Evolutionary conservation across 192 early-diverging fungal genomes (phyloP), one percentile per base, ranked within the genome.

Genomic region (Coemansia javaensis): DNA sequence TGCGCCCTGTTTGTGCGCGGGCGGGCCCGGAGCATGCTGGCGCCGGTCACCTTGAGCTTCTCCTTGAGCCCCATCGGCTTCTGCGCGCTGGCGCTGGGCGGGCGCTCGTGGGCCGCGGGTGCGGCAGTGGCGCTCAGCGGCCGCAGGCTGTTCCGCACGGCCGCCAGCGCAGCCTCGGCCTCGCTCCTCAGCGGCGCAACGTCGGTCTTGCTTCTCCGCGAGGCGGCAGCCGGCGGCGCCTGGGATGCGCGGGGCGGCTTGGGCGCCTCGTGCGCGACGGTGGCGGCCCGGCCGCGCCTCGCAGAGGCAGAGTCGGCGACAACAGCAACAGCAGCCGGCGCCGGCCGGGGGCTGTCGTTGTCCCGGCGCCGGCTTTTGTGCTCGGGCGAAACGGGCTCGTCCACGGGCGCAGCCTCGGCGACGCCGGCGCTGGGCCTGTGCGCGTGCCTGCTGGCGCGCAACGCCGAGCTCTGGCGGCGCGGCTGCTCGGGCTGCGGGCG

Each of bases 21-120:
- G 8, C 68, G 61, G 10, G 56, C 44, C 42, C 50, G 44, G 21
- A 71, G 53, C 34, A 71, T 54, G 37, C 38, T 71, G 7, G 67
- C 67, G 32, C 67, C 67, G 0, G 60, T 71, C 3, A 61, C 47
- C 47, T 71, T 63, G 5, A 71, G 60, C 31, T 51, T 62, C 7
- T 71, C 67, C 48, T 71, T 71, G 31, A 71, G 24, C 7, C 67
- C 67, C 17, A 40, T 43, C 8, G 50, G 54, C 10, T 46, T 50
- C 41, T 27, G 28, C 0, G 44, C 47, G 0, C 32, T 38, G 15
- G 35, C 31, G 48, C 47, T 31, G 8, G 50, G 20, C 5, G 43
- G 15, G 15, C 35, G 46, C 24, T 49, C 51, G 41, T 50, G 28
- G 16, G 28, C 17, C 10, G 11, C 11, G 13, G 7, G 20, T 5